Evolutionary conservation across 192 early-diverging fungal species (phyloP).

Genomic region (Pilobolus umbonatus): DNA sequence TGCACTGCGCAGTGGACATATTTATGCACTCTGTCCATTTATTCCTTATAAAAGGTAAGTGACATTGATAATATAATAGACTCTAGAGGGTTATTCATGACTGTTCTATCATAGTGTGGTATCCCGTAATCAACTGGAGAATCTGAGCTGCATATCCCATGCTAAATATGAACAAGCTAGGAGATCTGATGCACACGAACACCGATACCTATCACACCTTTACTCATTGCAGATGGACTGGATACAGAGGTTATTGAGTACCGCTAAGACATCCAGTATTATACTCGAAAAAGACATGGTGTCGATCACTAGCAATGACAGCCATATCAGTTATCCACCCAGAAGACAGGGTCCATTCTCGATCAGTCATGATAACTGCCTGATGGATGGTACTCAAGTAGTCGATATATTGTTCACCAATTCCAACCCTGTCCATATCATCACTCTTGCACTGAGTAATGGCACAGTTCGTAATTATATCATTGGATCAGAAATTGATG

Average conservation of each 20-base stretch:
- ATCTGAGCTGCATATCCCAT: background rate
- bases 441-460: slow-evolving; percentile 57
- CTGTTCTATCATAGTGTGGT: slow-evolving; percentile 24
- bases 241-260: slow-evolving; percentile 38
- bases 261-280: slow-evolving; percentile 20
- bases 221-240: slow-evolving; percentile 40
- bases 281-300: slow-evolving; percentile 18
- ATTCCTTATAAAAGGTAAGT: slow-evolving; percentile 61
- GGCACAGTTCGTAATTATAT: slow-evolving; percentile 61
- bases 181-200: no score
- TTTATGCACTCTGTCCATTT: slow-evolving; percentile 75
- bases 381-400: slow-evolving; percentile 16
- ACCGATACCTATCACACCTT: background rate
- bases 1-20: slow-evolving; percentile 61
- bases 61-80: background rate
- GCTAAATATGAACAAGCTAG: background rate
- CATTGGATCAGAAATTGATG: slow-evolving; percentile 41
- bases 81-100: background rate
- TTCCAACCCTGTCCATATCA: slow-evolving; percentile 41
- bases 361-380: slow-evolving; percentile 25
- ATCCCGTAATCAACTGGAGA: slow-evolving; percentile 20
- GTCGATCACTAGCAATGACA: background rate
- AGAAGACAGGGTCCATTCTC: slow-evolving; percentile 51
- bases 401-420: slow-evolving; percentile 46
- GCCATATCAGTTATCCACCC: background rate